These are phyloP conservation scores for Lecanicillium sp. DNA, from an alignment of 2,329 filamentous ascomycete genomes.

Conservation along the genomic window DNA sequence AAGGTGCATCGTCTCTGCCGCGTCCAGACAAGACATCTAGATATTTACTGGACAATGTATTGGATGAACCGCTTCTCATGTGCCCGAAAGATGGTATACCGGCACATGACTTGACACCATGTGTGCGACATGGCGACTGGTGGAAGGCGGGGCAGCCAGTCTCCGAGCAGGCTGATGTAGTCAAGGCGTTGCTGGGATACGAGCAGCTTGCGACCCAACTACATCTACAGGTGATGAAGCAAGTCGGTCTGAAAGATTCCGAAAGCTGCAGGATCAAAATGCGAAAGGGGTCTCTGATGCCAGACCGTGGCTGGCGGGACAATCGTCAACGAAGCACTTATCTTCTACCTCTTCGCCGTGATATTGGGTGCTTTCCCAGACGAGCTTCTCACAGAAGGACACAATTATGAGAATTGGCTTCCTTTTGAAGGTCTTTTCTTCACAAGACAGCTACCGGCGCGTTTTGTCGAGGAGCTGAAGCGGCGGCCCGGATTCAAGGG, in stretches of 20 bases:
- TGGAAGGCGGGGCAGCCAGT: background rate
- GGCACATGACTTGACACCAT: background rate
- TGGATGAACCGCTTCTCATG: background rate
- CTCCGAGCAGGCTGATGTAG: background rate
- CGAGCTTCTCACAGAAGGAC: background rate
- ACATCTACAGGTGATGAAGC: background rate
- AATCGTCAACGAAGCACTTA: slow-evolving; percentile 1
- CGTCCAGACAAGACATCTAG: slow-evolving; percentile 5
- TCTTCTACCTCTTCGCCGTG: background rate
- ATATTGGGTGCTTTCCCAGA: background rate
- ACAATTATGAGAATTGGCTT: background rate
- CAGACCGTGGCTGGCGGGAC: background rate
- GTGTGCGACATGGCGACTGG: slow-evolving; percentile 1
- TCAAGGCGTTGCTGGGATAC: slow-evolving; percentile 1
- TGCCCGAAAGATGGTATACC: background rate
- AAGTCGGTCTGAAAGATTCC: background rate
- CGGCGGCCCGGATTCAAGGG: background rate
- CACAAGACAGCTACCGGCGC: background rate
- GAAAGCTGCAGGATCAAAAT: background rate
- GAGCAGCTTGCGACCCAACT: slow-evolving; percentile 1
- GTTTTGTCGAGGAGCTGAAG: background rate
- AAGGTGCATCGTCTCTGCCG: background rate
- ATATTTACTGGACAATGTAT: slow-evolving; percentile 1
- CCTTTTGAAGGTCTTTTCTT: background rate
- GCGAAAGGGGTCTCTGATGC: background rate